Conservation (phyloP, 177 flowering plant species). For the Telopea speciosissima region DNA sequence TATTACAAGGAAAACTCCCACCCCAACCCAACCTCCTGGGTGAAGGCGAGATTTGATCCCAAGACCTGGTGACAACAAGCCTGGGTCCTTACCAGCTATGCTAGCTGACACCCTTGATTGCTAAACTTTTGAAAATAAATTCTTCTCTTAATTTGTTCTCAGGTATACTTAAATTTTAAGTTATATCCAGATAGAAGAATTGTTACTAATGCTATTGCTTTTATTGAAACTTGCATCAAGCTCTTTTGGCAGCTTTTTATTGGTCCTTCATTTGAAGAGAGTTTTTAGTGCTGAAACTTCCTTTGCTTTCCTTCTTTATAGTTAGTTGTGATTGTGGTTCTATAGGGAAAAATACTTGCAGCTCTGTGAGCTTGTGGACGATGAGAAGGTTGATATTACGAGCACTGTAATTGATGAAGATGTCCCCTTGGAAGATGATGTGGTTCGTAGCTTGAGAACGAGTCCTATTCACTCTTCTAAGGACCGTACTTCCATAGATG, state of each 20-base stretch:
- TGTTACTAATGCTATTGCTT: neutral
- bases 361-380: constrained; percentile 81
- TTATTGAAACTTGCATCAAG: neutral
- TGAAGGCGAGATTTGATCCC: too few species aligned
- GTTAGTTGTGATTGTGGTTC: constrained; percentile 10
- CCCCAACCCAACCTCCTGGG: too few species aligned
- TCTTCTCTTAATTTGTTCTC: too few species aligned
- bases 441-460: constrained; percentile 84
- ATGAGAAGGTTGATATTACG: constrained; percentile 76
- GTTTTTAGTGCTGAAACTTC: neutral
- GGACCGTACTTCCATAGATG: constrained; percentile 98
- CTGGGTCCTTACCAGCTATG: too few species aligned
- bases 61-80: too few species aligned
- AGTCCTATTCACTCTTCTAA: constrained; percentile 76
- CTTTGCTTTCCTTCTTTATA: constrained; percentile 9
- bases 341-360: constrained; percentile 93
- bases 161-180: neutral
- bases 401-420: constrained; percentile 90
- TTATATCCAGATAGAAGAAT: neutral
- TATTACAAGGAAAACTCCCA: too few species aligned
- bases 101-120: neutral
- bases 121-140: neutral
- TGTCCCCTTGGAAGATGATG: constrained; percentile 91
- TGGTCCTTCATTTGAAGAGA: neutral
- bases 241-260: neutral